phyloP scores from a whole-genome alignment of 1,284 basidiomycete genomes.

The Marasmius tenuissimus region DNA sequence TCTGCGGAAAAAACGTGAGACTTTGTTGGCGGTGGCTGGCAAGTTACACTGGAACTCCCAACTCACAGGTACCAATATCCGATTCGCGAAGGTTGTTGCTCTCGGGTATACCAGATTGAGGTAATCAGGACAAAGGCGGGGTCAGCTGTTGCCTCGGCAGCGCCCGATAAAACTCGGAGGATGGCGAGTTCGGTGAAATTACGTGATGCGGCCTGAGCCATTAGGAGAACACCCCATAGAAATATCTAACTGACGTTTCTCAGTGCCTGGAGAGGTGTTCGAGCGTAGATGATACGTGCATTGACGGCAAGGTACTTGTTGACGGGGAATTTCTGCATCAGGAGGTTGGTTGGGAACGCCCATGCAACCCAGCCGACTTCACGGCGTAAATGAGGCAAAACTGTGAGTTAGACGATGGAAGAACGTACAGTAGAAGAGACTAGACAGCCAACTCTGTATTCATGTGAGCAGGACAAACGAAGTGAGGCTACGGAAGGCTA shows the following conservation, averaged over 20 bases:
- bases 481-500: neutral
- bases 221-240: constrained; percentile 43
- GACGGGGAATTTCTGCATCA: constrained; percentile 44
- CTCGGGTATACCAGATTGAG: constrained; percentile 39
- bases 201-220: constrained; percentile 40
- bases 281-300: constrained; percentile 7
- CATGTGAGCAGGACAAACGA: neutral
- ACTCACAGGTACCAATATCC: constrained; percentile 31
- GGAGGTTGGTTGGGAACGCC: constrained; percentile 45
- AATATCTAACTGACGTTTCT: constrained; percentile 27
- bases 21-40: neutral
- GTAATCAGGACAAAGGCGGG: constrained; percentile 35
- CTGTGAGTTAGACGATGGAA: neutral
- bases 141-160: constrained; percentile 35
- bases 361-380: constrained; percentile 41
- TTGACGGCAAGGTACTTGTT: constrained; percentile 43
- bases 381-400: neutral
- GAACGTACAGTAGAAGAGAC: constrained; percentile 38
- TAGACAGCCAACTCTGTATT: constrained; percentile 28
- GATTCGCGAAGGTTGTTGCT: constrained; percentile 37
- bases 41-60: neutral
- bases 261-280: neutral
- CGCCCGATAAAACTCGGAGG: constrained; percentile 42
- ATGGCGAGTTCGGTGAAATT: constrained; percentile 40
- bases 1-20: neutral